Conservation (phyloP, 139 green algal species). For the Closterium sp. region DNA sequence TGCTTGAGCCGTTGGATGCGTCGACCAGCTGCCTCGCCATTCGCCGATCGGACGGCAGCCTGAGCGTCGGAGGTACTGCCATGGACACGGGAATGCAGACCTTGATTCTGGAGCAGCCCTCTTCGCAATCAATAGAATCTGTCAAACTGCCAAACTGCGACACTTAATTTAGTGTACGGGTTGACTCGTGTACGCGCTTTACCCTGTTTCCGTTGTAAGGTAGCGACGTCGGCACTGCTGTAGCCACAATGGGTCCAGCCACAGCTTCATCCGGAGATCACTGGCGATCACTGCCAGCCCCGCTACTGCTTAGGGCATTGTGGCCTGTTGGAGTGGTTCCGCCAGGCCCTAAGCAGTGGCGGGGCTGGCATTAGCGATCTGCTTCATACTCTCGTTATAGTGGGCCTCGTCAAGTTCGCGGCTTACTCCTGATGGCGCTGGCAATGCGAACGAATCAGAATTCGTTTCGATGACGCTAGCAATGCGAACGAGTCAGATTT, state of each 20-base stretch:
- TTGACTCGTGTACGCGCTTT: not conserved
- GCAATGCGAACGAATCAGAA: not conserved
- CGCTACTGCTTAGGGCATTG: too few species aligned
- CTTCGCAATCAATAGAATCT: too few species aligned
- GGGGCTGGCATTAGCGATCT: not conserved
- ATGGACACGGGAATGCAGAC: not conserved
- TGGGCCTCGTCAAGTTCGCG: not conserved
- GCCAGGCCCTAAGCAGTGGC: not conserved
- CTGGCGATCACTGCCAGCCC: too few species aligned
- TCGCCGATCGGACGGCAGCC: not conserved
- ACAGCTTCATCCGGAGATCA: too few species aligned
- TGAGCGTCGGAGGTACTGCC: not conserved
- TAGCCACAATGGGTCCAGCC: too few species aligned
- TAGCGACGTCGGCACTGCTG: not conserved
- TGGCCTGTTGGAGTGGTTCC: too few species aligned
- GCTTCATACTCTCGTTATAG: not conserved
- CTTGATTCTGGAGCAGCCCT: too few species aligned
- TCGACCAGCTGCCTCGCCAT: not conserved
- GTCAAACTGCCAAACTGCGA: too few species aligned
- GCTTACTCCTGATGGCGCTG: not conserved
- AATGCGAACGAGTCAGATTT: too few species aligned
- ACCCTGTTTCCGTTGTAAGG: not conserved
- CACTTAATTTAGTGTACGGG: too few species aligned
- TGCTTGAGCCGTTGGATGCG: not conserved
- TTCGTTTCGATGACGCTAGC: too few species aligned